A percentile compares a stretch with the other conserved stretches of the same genome.
These are phyloP conservation scores for Exophiala spinifera DNA, from an alignment of 2,329 filamentous ascomycete genomes.

Conservation along the genomic window DNA sequence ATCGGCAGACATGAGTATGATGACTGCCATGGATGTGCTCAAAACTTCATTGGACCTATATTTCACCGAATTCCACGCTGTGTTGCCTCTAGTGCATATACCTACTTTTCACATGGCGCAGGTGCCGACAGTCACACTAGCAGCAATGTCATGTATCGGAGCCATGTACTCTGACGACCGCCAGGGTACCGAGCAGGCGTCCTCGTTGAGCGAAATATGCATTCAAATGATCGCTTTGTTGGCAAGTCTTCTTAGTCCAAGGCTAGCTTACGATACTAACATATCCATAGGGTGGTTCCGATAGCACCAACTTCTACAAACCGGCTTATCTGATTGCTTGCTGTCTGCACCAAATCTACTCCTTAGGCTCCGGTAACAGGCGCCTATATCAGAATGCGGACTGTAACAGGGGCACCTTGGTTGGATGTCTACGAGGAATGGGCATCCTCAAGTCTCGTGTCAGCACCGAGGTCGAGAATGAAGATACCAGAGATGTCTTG, in stretches of 20 bases:
- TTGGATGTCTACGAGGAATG: slow-evolving; percentile 23
- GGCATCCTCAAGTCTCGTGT: slow-evolving; percentile 19
- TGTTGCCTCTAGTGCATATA: slow-evolving; percentile 20
- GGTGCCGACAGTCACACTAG: slow-evolving; percentile 18
- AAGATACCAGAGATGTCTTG: slow-evolving; percentile 9
- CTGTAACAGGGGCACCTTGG: slow-evolving; percentile 18
- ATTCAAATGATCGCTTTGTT: slow-evolving; percentile 22
- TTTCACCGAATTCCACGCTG: slow-evolving; percentile 19
- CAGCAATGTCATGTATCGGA: slow-evolving; percentile 24
- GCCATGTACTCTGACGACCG: slow-evolving; percentile 23
- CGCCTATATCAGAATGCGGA: slow-evolving; percentile 22
- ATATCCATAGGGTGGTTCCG: slow-evolving; percentile 12
- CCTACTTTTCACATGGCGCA: slow-evolving; percentile 20
- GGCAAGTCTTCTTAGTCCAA: slow-evolving; percentile 3
- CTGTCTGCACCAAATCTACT: slow-evolving; percentile 21
- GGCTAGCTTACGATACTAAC: neutral
- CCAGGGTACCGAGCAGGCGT: slow-evolving; percentile 20
- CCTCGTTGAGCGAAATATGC: slow-evolving; percentile 21
- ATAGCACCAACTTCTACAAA: slow-evolving; percentile 20
- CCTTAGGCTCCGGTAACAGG: slow-evolving; percentile 21
- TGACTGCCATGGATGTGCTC: slow-evolving; percentile 18
- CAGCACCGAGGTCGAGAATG: slow-evolving; percentile 17
- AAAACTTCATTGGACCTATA: slow-evolving; percentile 22
- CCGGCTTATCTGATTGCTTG: slow-evolving; percentile 13
- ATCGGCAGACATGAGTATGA: slow-evolving; percentile 14